Percentiles rank a stretch among this genome's conserved stretches.
phyloP scores from a whole-genome alignment of 164 flowering plant species.

The Tetrastigma voinierianum region DNA sequence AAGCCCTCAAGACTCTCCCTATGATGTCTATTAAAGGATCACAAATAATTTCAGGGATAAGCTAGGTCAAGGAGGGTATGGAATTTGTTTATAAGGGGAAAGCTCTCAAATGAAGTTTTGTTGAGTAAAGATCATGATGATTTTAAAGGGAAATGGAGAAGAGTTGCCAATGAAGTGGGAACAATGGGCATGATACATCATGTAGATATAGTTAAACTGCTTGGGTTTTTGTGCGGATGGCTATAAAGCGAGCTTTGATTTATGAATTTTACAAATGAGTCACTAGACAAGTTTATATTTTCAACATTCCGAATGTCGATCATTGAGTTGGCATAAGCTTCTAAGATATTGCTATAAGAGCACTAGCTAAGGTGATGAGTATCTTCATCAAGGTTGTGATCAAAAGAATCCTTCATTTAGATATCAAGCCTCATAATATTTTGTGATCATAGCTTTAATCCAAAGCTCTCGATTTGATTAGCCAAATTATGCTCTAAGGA shows the following conservation, averaged over 20 bases:
- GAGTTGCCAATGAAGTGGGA: slow-evolving; percentile 17
- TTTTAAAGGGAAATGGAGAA: slow-evolving; percentile 13
- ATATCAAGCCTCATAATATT: too few relatives aligned
- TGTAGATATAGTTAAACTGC: slow-evolving; percentile 9
- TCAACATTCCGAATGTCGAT: slow-evolving; percentile 8
- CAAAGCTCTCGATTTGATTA: too few relatives aligned
- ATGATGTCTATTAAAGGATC: slow-evolving; percentile 20
- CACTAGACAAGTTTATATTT: too few relatives aligned
- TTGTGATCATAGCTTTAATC: too few relatives aligned
- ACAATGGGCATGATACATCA: too few relatives aligned
- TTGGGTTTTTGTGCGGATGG: slow-evolving; percentile 18
- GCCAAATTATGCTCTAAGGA: too few relatives aligned
- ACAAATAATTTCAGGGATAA: slow-evolving; percentile 12
- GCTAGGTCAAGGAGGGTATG: slow-evolving; percentile 19
- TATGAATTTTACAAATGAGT: slow-evolving; percentile 15
- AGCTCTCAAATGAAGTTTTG: slow-evolving; percentile 15
- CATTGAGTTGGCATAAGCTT: too few relatives aligned
- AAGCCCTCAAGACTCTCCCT: slow-evolving; percentile 15
- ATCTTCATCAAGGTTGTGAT: too few relatives aligned
- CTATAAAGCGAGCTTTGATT: slow-evolving; percentile 13
- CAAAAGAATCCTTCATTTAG: too few relatives aligned
- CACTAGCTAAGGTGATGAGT: too few relatives aligned
- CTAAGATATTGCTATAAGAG: too few relatives aligned
- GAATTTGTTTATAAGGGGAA: slow-evolving; percentile 15
- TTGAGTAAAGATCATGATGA: slow-evolving; percentile 20